Evolutionary conservation across 352 stramenopile species (phyloP), one percentile per base, ranked within the genome.

Genomic region (Phytophthora meadii): DNA sequence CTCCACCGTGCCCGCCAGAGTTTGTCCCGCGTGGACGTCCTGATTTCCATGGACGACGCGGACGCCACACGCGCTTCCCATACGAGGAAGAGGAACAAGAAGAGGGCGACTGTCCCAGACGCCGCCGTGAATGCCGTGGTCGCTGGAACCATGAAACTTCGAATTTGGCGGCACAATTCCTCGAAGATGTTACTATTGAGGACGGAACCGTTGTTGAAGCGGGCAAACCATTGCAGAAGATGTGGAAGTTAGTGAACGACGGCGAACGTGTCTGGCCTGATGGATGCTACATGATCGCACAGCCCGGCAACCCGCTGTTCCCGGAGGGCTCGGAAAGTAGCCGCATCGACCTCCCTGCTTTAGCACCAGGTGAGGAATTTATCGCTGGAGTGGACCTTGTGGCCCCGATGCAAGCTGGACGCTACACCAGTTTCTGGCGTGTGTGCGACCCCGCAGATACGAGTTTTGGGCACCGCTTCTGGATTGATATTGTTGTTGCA

Each of bases 351-450:
- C 52, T 82, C n/a, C 72, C 75, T 15, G 47, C 61, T 32, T 50
- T 83, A n/a, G 48, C 61, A 45, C 48, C 66, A 34, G 65, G 69
- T 14, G 65, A 82, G 27, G 60, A 76, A 39, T 73, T 69, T 46
- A 70, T 80, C 24, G 72, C 64, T 19, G 65, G 48, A 1, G 63
- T 82, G 27, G 74, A 77, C 8, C 47, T 87, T 46, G 50, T 65
- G 10, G 66, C 74, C 2, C 76, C 79, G 0, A 63, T 55, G n/a
- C 32, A 70, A 7, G 58, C 74, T 41, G 79, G 84, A n/a, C 84
- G 87, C 22, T 95, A 94, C 76, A 82, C 87, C 2, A 82, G 83
- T 54, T 95, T 93, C 73, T 97, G 88, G 84, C 87, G 88, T 37
- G 70, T 97, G 25, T 86, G 78, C 46, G 87, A 81, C 25, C 73